phyloP scores from a whole-genome alignment of 352 stramenopile genomes.

The Pythium folliculosum region DNA sequence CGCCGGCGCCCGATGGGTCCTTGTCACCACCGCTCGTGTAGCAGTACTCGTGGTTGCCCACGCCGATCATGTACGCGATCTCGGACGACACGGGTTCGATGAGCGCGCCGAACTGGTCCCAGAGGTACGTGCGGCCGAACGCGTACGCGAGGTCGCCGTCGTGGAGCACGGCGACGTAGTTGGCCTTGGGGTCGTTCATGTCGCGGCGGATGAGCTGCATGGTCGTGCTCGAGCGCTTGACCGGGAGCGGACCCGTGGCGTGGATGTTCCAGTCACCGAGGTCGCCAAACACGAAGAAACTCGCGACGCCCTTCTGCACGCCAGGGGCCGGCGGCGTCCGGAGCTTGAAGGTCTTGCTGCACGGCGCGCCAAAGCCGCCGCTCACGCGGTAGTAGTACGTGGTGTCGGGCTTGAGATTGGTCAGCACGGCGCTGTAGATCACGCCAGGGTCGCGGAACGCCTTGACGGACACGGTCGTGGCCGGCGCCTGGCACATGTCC shows the following conservation, averaged over 20 bases:
- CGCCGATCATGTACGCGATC: constrained; percentile 64
- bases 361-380: neutral
- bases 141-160: constrained; percentile 77
- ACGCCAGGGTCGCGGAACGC: constrained; percentile 29
- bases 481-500: constrained; percentile 36
- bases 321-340: constrained; percentile 21
- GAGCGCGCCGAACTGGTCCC: constrained; percentile 71
- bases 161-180: constrained; percentile 60
- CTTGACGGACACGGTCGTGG: constrained; percentile 19
- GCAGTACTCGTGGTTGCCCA: constrained; percentile 35
- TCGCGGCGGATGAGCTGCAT: constrained; percentile 34
- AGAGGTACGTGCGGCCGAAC: constrained; percentile 48
- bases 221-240: constrained; percentile 33
- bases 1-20: constrained; percentile 19
- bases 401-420: constrained; percentile 7
- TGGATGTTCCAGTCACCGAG: constrained; percentile 45
- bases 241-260: constrained; percentile 13
- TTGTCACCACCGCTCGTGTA: constrained; percentile 23
- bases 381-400: constrained; percentile 36
- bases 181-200: constrained; percentile 29
- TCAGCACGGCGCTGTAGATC: constrained; percentile 31
- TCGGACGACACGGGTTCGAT: constrained; percentile 57
- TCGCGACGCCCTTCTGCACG: constrained; percentile 16
- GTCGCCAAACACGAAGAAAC: constrained; percentile 73
- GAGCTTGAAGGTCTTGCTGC: constrained; percentile 28